Evolutionary conservation across 441 rosid genomes (phyloP).

Genomic region (Adansonia gregorii): DNA sequence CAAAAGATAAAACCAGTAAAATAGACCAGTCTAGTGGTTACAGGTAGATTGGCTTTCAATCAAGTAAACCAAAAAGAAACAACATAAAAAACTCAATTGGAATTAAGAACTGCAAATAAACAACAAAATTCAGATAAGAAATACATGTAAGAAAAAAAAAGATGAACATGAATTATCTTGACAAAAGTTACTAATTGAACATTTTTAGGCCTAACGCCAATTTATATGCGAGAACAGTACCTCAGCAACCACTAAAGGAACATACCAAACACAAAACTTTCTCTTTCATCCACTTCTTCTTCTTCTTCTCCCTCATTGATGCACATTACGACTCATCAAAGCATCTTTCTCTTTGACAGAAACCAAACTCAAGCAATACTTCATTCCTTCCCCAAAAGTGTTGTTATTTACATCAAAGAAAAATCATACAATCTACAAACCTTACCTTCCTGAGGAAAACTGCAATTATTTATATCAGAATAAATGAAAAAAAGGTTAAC

Average conservation of each 20-base stretch:
- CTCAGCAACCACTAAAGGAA: slow-evolving; percentile 33
- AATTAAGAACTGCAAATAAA: slow-evolving; percentile 20
- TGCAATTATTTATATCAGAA: slow-evolving; percentile 24
- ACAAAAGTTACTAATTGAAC: slow-evolving; percentile 26
- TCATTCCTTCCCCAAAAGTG: slow-evolving; percentile 30
- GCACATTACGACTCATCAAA: slow-evolving; percentile 31
- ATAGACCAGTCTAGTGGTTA: not conserved
- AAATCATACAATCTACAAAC: slow-evolving; percentile 37
- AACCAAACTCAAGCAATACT: slow-evolving; percentile 18
- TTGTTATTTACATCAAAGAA: slow-evolving; percentile 43
- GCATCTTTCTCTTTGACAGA: slow-evolving; percentile 25
- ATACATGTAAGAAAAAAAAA: slow-evolving; percentile 24
- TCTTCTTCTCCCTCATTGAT: slow-evolving; percentile 18
- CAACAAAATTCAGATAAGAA: slow-evolving; percentile 14
- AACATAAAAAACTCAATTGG: slow-evolving; percentile 8
- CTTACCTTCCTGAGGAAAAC: slow-evolving; percentile 36
- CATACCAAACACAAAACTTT: slow-evolving; percentile 30
- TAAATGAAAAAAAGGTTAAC: slow-evolving; percentile 18
- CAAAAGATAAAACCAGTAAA: not conserved
- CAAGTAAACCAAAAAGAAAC: slow-evolving; percentile 27
- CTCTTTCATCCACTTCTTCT: slow-evolving; percentile 12
- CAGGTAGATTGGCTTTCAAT: not conserved
- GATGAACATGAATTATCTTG: slow-evolving; percentile 20
- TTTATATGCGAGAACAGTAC: slow-evolving; percentile 30
- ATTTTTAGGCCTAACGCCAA: slow-evolving; percentile 22